phyloP scores from a whole-genome alignment of 148 eudicot genomes.

The Talinum fruticosum region DNA sequence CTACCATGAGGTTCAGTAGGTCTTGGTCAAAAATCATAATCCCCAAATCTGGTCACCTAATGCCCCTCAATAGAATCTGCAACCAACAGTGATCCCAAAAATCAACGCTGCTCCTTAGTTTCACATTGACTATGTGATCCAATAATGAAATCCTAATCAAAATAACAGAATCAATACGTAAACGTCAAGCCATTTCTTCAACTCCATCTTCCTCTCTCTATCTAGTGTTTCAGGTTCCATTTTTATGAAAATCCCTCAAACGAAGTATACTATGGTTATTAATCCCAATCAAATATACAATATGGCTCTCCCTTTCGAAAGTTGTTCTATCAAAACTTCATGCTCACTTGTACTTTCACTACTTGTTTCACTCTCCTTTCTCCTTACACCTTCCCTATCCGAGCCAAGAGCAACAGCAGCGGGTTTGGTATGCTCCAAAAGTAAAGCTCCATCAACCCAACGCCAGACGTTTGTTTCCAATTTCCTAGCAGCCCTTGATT shows the following conservation, averaged over 20 bases:
- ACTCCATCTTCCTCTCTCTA: neutral
- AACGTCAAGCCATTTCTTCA: neutral
- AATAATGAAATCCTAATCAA: neutral
- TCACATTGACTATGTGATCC: constrained; percentile 6
- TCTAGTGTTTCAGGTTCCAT: neutral
- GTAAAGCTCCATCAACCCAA: neutral
- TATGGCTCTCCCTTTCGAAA: neutral
- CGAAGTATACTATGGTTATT: neutral
- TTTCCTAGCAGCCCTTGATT: constrained; percentile 7
- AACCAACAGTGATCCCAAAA: neutral
- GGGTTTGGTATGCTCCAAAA: constrained; percentile 4
- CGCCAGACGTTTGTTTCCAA: neutral
- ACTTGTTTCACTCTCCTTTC: neutral
- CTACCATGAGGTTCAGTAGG: no score
- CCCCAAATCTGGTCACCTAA: neutral
- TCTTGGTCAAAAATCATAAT: neutral
- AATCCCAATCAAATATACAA: neutral
- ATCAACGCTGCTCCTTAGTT: neutral
- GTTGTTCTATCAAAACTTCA: neutral
- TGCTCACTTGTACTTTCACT: neutral
- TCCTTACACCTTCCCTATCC: neutral
- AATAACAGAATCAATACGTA: neutral
- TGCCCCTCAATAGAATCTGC: neutral
- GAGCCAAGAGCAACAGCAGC: constrained; percentile 6
- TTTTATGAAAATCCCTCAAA: neutral